Conservation (phyloP, 495 filamentous ascomycete species). For the Penicillium atrosanguineum region DNA sequence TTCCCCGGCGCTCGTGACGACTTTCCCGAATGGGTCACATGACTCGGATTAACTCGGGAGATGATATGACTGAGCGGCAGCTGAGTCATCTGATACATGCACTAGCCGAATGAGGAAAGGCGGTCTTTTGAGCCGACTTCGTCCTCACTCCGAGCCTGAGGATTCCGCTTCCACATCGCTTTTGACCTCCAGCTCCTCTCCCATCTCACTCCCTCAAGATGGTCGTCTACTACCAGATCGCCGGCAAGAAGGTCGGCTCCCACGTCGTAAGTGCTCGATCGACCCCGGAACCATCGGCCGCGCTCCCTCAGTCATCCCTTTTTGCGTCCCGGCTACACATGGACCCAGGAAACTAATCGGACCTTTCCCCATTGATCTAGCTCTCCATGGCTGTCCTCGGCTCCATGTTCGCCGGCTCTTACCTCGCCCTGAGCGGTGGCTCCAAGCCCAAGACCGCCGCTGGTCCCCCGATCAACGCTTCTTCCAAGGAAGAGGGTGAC, state of each 20-base stretch:
- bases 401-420: slow-evolving; percentile 57
- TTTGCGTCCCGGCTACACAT: slow-evolving; percentile 14
- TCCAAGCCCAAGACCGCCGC: slow-evolving; percentile 57
- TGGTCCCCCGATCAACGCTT: slow-evolving; percentile 80
- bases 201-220: slow-evolving; percentile 58
- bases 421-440: slow-evolving; percentile 55
- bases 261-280: slow-evolving; percentile 70
- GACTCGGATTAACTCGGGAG: slow-evolving; percentile 21
- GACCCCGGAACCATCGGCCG: background rate
- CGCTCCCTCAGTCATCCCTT: slow-evolving; percentile 22
- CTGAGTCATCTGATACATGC: slow-evolving; percentile 19
- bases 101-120: slow-evolving; percentile 26
- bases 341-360: slow-evolving; percentile 15
- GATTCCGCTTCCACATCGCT: slow-evolving; percentile 31
- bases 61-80: slow-evolving; percentile 24
- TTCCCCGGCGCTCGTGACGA: slow-evolving; percentile 9
- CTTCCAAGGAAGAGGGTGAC: slow-evolving; percentile 88
- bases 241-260: slow-evolving; percentile 89
- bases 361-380: slow-evolving; percentile 43
- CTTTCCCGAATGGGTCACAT: slow-evolving; percentile 13
- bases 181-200: slow-evolving; percentile 31
- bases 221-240: slow-evolving; percentile 80
- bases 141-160: slow-evolving; percentile 21
- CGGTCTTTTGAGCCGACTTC: slow-evolving; percentile 28
- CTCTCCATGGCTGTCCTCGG: slow-evolving; percentile 83